phyloP scores from a whole-genome alignment of 2,329 filamentous ascomycete genomes.

The Chlorencoelia australis region DNA sequence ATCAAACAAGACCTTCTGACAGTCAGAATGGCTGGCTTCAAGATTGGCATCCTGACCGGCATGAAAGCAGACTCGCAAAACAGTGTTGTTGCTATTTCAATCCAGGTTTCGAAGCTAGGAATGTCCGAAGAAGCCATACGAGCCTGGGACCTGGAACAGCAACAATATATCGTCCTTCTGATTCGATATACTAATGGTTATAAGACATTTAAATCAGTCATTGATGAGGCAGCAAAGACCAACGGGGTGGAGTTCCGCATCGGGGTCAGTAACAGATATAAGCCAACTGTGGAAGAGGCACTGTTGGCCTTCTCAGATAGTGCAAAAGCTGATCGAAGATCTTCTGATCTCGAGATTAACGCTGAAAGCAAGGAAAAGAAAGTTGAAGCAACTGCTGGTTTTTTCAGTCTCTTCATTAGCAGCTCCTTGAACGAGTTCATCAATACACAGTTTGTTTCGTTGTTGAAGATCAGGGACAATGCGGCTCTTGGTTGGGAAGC shows the following conservation, averaged over 20 bases:
- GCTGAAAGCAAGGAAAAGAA: neutral
- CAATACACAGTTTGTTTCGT: constrained; percentile 49
- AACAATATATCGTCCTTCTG: constrained; percentile 65
- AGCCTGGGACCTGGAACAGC: constrained; percentile 61
- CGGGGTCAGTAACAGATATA: constrained; percentile 62
- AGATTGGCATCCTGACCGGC: constrained; percentile 50
- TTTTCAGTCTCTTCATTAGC: constrained; percentile 59
- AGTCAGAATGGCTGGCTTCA: constrained; percentile 58
- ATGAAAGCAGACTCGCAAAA: constrained; percentile 32
- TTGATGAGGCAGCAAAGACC: constrained; percentile 30
- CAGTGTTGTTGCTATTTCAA: constrained; percentile 54
- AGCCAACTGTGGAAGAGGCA: constrained; percentile 46
- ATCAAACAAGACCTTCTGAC: constrained; percentile 50
- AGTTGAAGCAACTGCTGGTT: constrained; percentile 22
- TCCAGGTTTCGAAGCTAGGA: constrained; percentile 57
- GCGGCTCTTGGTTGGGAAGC: constrained; percentile 53
- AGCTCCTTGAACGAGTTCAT: constrained; percentile 60
- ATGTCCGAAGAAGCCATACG: constrained; percentile 65
- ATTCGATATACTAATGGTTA: constrained; percentile 57
- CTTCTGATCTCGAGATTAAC: constrained; percentile 6
- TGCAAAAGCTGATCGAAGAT: constrained; percentile 11
- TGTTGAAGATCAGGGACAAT: constrained; percentile 49
- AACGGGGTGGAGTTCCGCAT: constrained; percentile 50
- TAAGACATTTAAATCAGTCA: constrained; percentile 43
- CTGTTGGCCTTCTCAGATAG: constrained; percentile 27